Base-by-base conservation (phyloP, 495 filamentous ascomycete genomes). In the Parathielavia hyrcaniae region DNA sequence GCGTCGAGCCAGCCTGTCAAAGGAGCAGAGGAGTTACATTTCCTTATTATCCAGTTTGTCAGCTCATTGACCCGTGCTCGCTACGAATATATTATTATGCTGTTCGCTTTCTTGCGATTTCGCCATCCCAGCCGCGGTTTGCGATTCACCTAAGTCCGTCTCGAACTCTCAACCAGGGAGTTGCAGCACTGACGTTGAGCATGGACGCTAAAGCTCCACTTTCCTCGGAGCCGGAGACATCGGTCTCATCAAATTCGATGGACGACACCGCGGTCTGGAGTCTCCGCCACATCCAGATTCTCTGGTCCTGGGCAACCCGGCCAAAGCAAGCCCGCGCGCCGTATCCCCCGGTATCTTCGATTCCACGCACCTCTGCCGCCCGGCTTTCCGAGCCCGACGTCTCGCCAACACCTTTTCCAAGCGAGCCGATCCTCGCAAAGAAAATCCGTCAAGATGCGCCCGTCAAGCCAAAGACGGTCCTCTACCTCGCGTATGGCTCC, bases 401-500 rank as follows among this genome's bases (percentile, higher is more conserved):
- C n/a, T 32, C 48, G 1, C 68, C 68, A 1, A 57, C 34, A 1
- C 62, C 64, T 1, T 67, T 70, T 53, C 67, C 63, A 2, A 61
- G 38, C 57, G 65, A 65, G 14, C 64, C 67, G 14, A 53, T 70
- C 46, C 55, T 55, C 36, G 59, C 67, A 30, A 57, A 50, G 11
- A 9, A 40, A 16, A 17, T 45, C 52, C 50, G 48, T 12, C 46
- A 40, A 32, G 12, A 57, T 44, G 58, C 52, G 47, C 58, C 52
- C 17, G 26, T 50, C 19, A 50, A 50, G 7, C 58, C 66, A 16
- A 50, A 53, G 14, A 89, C 89, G 3, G 76, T 96, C 50, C 79
- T 96, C 46, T 98, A 97, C 74, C 83, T 98, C 12, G 93, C 93
- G 40, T 98, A 98, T 64, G 93, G 93, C 60, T 95, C 91, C 50